Percentiles rank a stretch among this genome's conserved stretches.
phyloP scores from a whole-genome alignment of 805 yeast species.

The Candida khao-thaluensis region DNA sequence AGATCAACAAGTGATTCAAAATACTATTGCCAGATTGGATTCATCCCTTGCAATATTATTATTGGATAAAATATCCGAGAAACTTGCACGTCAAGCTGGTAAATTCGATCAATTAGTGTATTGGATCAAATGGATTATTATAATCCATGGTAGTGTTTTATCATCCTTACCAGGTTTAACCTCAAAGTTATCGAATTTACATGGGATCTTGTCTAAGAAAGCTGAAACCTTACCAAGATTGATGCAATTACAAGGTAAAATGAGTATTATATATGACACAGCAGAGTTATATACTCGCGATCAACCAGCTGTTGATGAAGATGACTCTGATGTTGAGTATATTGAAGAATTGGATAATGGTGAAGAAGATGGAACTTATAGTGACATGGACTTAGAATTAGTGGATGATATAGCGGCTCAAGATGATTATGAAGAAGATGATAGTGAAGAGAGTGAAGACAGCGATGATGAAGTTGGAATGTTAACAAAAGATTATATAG shows the following conservation, averaged over 20 bases:
- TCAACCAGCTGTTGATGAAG: slow-evolving; percentile 19
- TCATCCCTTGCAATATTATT: slow-evolving; percentile 49
- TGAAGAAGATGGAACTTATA: slow-evolving; percentile 12
- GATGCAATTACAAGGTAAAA: slow-evolving; percentile 50
- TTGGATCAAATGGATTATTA: slow-evolving; percentile 58
- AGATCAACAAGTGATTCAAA: slow-evolving; percentile 49
- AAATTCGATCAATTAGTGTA: slow-evolving; percentile 50
- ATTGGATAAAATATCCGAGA: slow-evolving; percentile 52
- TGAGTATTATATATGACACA: slow-evolving; percentile 47
- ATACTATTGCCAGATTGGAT: slow-evolving; percentile 50
- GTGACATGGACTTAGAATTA: slow-evolving; percentile 12
- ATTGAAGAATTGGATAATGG: slow-evolving; percentile 64
- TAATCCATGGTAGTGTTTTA: slow-evolving; percentile 53
- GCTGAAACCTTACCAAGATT: slow-evolving; percentile 49
- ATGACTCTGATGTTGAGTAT: slow-evolving; percentile 62
- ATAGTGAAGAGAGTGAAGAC: slow-evolving; percentile 2
- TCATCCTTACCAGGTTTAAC: slow-evolving; percentile 46
- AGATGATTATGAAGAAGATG: slow-evolving; percentile 22
- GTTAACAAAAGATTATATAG: slow-evolving; percentile 9
- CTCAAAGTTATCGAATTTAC: slow-evolving; percentile 43
- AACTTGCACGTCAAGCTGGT: slow-evolving; percentile 49
- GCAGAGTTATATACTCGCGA: slow-evolving; percentile 35
- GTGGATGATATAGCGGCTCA: slow-evolving; percentile 10
- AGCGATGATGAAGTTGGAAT: slow-evolving; percentile 12
- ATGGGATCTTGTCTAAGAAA: slow-evolving; percentile 47